Evolutionary conservation across 306 rosid genomes (phyloP), one percentile per base, ranked within the genome.

Genomic region (Quercus parvula): DNA sequence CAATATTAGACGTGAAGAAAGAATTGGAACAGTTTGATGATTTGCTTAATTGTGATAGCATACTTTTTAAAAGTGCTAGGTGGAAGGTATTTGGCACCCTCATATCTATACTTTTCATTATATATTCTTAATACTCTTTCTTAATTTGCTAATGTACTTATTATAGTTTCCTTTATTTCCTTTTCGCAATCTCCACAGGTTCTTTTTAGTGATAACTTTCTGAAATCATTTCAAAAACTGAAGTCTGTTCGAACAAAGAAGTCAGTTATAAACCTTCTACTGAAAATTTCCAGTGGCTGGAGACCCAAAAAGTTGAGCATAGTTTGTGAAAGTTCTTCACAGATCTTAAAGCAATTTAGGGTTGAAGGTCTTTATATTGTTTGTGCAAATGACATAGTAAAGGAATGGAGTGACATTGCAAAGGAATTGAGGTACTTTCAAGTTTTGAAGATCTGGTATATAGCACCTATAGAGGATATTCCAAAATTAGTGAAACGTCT

Each of bases 361-460:
- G 92, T 93, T 31, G 88, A 81, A 82, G 75, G 76, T 13, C 79
- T 87, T 10, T 91, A 67, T 70, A 83, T 91, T 70, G 62, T 91
- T 56, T 81, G 91, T 75, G 82, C 96, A 57, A 84, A 56, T 19
- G 98, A 93, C 84, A 79, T 93, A n/a, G 75, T 33, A 64, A 90
- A 93, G 83, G 80, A 86, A 71, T 41, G 74, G 4, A 2, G 6
- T 25, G 97, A 93, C 81, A 74, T 87, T 22, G 78, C 51, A 59
- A 88, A 91, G 85, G 80, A 86, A 74, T 27, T 75, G 5, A 9
- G 3, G 0, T 87, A 85, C 71, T n/a, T 17, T 44, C 98, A 93
- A 91, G 81, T 91, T 41, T 64, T 93, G 51, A 93, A 82, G 88
- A 81, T 93, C 51, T 93, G 98, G 98, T 93, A 91, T 51, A 25